A percentile compares a stretch with the other conserved stretches of the same genome.
phyloP scores from a whole-genome alignment of 1,284 basidiomycete genomes.

The Hypsizygus ulmarius region DNA sequence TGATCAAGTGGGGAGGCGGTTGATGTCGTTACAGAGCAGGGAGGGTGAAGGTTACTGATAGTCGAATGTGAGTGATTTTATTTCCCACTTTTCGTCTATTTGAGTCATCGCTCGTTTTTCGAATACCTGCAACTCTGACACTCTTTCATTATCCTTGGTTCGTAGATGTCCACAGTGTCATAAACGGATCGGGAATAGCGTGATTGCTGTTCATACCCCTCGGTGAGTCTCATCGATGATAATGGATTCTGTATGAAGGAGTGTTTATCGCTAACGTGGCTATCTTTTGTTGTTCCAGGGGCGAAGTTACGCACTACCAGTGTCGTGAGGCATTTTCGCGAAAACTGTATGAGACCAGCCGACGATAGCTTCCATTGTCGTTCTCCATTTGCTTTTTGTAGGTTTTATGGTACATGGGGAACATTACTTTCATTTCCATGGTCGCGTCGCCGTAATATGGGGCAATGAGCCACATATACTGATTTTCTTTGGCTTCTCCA shows the following conservation, averaged over 20 bases:
- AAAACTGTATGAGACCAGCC: slow-evolving; percentile 45
- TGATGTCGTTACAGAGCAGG: slow-evolving; percentile 78
- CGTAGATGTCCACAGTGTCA: slow-evolving; percentile 91
- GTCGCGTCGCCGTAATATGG: no score
- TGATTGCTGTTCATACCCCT: slow-evolving; percentile 92
- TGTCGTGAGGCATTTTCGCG: slow-evolving; percentile 82
- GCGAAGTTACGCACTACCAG: slow-evolving; percentile 92
- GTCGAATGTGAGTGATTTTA: slow-evolving; percentile 68
- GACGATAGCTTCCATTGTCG: slow-evolving; percentile 16
- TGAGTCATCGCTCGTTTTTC: slow-evolving; percentile 7
- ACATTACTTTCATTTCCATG: no score
- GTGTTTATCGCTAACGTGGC: slow-evolving; percentile 6
- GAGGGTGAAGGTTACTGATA: slow-evolving; percentile 89
- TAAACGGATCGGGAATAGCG: slow-evolving; percentile 91
- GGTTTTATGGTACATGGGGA: no score
- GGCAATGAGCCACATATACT: no score
- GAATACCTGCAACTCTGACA: neutral
- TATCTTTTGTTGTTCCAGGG: slow-evolving; percentile 44
- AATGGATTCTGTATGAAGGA: slow-evolving; percentile 6
- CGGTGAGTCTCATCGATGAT: slow-evolving; percentile 43
- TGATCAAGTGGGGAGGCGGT: slow-evolving; percentile 67
- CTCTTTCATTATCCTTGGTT: slow-evolving; percentile 2
- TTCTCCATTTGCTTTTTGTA: neutral
- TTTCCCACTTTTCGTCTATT: neutral
- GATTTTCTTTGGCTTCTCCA: no score